Conservation (phyloP, 768 basidiomycete genomes). For the Boletus rubescentipes region DNA sequence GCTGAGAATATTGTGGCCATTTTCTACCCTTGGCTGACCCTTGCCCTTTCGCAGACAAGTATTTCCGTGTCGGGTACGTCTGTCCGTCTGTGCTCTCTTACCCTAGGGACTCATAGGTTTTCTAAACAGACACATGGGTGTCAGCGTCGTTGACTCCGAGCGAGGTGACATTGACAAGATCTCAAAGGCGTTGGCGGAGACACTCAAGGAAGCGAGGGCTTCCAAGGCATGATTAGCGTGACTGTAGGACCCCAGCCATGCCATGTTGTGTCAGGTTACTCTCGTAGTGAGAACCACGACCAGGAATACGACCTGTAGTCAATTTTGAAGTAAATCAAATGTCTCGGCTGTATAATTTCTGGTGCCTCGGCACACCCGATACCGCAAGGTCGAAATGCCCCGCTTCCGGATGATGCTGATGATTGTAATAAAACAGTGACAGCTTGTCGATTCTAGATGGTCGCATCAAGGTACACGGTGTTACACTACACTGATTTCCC, state of each 20-base stretch:
- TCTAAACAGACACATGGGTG: slow-evolving; percentile 77
- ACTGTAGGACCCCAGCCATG: neutral
- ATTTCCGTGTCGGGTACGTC: slow-evolving; percentile 84
- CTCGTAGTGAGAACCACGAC: neutral
- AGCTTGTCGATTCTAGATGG: neutral
- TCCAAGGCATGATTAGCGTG: neutral
- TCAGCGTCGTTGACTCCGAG: slow-evolving; percentile 67
- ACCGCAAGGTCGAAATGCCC: neutral
- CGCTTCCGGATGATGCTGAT: slow-evolving; percentile 26
- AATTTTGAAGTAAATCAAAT: no score
- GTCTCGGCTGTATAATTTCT: neutral
- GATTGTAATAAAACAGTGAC: neutral
- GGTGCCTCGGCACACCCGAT: no score
- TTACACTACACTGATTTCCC: slow-evolving; percentile 30
- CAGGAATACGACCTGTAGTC: no score
- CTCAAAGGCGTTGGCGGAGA: slow-evolving; percentile 60
- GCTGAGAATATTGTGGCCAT: slow-evolving; percentile 13
- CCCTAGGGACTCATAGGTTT: neutral
- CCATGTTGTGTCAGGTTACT: neutral
- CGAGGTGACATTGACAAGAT: slow-evolving; percentile 79
- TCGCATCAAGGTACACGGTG: neutral
- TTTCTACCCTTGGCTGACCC: slow-evolving; percentile 8
- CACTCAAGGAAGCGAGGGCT: slow-evolving; percentile 39
- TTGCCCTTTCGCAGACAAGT: slow-evolving; percentile 53
- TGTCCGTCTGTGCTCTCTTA: neutral